Evolutionary conservation across 441 rosid genomes (phyloP).

Genomic region (Euphorbia celastroides): DNA sequence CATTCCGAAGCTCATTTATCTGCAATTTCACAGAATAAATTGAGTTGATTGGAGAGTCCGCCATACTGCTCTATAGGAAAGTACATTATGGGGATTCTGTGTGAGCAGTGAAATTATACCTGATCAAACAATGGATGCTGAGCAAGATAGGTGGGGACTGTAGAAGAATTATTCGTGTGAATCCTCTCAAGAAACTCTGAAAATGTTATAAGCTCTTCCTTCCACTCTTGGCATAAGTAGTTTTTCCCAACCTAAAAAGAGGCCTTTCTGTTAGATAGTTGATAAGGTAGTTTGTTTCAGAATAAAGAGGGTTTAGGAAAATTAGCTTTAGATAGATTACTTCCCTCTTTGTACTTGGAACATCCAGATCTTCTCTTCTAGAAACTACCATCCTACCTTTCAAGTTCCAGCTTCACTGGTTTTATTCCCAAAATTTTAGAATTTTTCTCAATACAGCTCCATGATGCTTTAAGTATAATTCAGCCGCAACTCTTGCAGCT

Average conservation of each 20-base stretch:
- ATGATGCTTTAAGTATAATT: not conserved
- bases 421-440: not conserved
- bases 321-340: not conserved
- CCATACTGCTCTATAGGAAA: constrained; percentile 6
- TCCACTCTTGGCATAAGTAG: constrained; percentile 87
- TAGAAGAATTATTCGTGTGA: constrained; percentile 36
- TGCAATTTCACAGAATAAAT: constrained; percentile 27
- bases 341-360: not conserved
- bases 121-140: constrained; percentile 98
- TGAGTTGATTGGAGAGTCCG: constrained; percentile 4
- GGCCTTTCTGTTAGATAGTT: not conserved
- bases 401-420: not conserved
- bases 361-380: not conserved
- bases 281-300: not conserved
- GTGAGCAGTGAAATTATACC: constrained; percentile 34
- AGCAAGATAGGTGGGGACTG: constrained; percentile 74
- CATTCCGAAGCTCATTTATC: constrained; percentile 79
- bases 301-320: not conserved
- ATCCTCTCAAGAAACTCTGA: constrained; percentile 83
- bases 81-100: no score
- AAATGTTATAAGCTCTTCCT: constrained; percentile 92
- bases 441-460: constrained; percentile 3
- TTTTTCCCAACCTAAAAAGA: constrained; percentile 84
- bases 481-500: not conserved
- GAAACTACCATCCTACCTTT: not conserved